These are phyloP conservation scores for Penicillium sp. DNA, from an alignment of 2,329 filamentous ascomycete genomes.

Conservation along the genomic window DNA sequence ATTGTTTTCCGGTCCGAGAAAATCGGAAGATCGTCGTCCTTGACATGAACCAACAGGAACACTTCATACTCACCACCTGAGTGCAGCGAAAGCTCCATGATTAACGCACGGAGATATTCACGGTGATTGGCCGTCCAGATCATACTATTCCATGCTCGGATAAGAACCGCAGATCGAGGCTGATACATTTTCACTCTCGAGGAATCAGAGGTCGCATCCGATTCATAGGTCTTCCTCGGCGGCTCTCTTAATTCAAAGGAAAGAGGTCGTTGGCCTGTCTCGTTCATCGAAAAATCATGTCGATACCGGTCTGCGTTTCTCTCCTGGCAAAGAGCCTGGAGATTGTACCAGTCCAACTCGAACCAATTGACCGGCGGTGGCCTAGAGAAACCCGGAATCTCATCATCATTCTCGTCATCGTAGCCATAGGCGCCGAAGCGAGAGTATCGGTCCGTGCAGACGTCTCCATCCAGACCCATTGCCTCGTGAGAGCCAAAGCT, in stretches of 20 bases:
- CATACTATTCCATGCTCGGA: constrained; percentile 81
- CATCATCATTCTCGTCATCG: constrained; percentile 28
- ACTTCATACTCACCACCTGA: constrained; percentile 77
- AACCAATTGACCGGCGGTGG: constrained; percentile 52
- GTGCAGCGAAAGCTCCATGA: constrained; percentile 72
- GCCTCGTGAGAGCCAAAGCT: constrained; percentile 64
- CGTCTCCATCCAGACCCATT: constrained; percentile 61
- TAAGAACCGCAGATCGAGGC: constrained; percentile 70
- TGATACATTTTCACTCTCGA: constrained; percentile 15
- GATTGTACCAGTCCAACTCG: constrained; percentile 66
- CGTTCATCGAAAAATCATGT: constrained; percentile 17
- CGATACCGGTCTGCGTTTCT: constrained; percentile 68
- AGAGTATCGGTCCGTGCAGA: constrained; percentile 69
- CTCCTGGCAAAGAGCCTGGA: constrained; percentile 67
- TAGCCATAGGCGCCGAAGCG: constrained; percentile 62
- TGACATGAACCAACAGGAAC: constrained; percentile 77
- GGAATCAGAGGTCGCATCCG: background rate
- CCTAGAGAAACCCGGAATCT: constrained; percentile 26
- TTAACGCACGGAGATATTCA: constrained; percentile 78
- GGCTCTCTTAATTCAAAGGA: constrained; percentile 18
- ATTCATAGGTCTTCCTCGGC: constrained; percentile 6
- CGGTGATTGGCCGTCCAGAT: constrained; percentile 77
- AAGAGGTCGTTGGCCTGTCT: constrained; percentile 12
- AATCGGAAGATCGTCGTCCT: constrained; percentile 70
- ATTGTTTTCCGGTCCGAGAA: constrained; percentile 70